Conservation (phyloP, 345 rosid genomes). For the Ceriops decandra region DNA sequence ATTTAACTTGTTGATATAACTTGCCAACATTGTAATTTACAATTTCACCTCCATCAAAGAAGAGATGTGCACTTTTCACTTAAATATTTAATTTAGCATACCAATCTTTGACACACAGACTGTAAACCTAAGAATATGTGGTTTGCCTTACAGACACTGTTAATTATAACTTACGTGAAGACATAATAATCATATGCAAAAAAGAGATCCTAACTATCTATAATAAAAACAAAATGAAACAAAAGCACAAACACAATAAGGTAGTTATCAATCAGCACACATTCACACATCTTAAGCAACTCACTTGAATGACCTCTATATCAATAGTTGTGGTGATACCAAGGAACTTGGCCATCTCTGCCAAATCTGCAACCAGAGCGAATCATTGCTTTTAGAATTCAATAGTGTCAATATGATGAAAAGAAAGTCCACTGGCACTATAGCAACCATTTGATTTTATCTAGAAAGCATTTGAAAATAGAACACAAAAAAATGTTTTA, state of each 20-base stretch:
- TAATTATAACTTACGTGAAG: too few relatives aligned
- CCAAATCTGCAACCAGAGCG: slow-evolving; percentile 58
- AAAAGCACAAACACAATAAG: neutral
- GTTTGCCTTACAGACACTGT: too few relatives aligned
- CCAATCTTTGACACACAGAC: neutral
- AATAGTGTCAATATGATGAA: neutral
- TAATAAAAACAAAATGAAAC: neutral
- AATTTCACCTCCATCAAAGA: neutral
- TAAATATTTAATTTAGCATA: neutral
- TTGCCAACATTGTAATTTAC: neutral
- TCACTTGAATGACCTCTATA: slow-evolving; percentile 87
- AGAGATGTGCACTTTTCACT: neutral
- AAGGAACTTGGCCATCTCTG: slow-evolving; percentile 91
- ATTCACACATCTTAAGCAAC: neutral
- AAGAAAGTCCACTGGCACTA: neutral
- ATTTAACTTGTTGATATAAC: neutral
- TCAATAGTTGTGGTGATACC: slow-evolving; percentile 77
- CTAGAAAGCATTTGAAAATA: neutral
- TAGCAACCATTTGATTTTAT: too few relatives aligned
- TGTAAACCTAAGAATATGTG: too few relatives aligned
- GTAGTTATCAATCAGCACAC: neutral
- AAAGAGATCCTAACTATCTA: neutral
- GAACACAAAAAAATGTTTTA: neutral
- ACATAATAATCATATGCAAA: neutral
- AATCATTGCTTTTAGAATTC: neutral